Conservation (phyloP, 1,284 basidiomycete species). For the Pseudozyma flocculosa region DNA sequence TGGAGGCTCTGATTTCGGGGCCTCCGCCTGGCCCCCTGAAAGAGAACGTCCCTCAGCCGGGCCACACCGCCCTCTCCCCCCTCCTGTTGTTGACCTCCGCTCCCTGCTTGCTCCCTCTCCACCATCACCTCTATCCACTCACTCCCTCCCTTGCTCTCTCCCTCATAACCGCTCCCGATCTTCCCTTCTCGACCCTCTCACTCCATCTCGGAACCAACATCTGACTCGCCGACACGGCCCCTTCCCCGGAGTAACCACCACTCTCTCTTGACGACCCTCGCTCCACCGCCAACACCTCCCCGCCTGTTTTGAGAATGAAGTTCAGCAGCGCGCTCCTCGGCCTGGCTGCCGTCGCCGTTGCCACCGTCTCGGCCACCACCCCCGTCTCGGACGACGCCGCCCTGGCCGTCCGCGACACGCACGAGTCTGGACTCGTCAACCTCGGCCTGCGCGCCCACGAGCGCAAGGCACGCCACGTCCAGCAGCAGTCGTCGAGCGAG, state of each 20-base stretch:
- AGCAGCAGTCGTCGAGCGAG: conserved; percentile 8
- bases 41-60: too few relatives aligned
- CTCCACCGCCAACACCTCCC: too few relatives aligned
- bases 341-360: conserved; percentile 14
- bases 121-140: not conserved
- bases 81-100: too few relatives aligned
- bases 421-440: conserved; percentile 30
- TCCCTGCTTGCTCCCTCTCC: not conserved
- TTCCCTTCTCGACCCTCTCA: not conserved
- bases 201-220: too few relatives aligned
- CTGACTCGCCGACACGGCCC: too few relatives aligned
- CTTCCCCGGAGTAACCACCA: not conserved
- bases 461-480: conserved; percentile 42
- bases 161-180: not conserved
- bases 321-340: conserved; percentile 30
- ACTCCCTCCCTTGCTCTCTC: not conserved
- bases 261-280: not conserved
- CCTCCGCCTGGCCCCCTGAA: too few relatives aligned
- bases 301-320: conserved; percentile 51
- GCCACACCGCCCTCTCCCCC: not conserved
- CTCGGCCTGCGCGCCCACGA: conserved; percentile 39
- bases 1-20: too few relatives aligned
- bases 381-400: conserved; percentile 1
- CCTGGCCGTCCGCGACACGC: conserved; percentile 12
- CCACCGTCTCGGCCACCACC: conserved; percentile 18